Evolutionary conservation across 2,329 filamentous ascomycete species (phyloP), one percentile per base, ranked within the genome.

Genomic region (Xylaria sp.): DNA sequence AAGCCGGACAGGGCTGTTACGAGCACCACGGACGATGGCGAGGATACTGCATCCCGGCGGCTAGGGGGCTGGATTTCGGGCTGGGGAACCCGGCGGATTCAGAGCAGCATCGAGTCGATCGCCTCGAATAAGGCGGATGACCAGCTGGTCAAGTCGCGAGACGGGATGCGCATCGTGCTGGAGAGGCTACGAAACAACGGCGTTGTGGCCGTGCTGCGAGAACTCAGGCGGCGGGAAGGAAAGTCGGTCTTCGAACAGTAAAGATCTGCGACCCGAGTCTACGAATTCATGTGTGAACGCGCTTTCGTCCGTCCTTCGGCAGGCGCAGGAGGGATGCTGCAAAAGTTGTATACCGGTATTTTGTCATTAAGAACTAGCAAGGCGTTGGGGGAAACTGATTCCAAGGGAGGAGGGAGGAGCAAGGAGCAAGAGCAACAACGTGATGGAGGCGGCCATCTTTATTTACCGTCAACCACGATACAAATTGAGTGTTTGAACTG

Each of bases 101-200:
- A 92, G 70, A 79, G 87, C 60, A 91, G 86, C 66, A 92, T 94
- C 65, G 90, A 94, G 75, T 82, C 83, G 49, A 86, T 93, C 56
- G 89, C 89, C 9, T 85, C 90, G 38, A 88, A 86, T 66, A 88
- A 90, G 69, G 91, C 90, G 4, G 83, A 88, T 61, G 87, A 89
- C 64, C 89, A 90, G 68, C 81, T 93, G 64, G 86, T 87, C 47
- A 92, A 92, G 75, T 90, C 89, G 63, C 85, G 88, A 45, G 88
- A 92, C 69, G 90, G 90, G 44, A 93, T 94, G 90, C 86, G 84
- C 52, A 84, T 92, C 37, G 90, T 94, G 7, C 78, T 94, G 19
- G 88, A 92, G 71, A 79, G 90, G 44, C 74, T 86, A 48, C 78
- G 83, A 44, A 81, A 82, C 69, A 82, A 78, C 39, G 80, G 82